Percentiles rank a stretch among this genome's conserved stretches.
phyloP scores from a whole-genome alignment of 441 rosid species.

The Arabidopsis lyrata region DNA sequence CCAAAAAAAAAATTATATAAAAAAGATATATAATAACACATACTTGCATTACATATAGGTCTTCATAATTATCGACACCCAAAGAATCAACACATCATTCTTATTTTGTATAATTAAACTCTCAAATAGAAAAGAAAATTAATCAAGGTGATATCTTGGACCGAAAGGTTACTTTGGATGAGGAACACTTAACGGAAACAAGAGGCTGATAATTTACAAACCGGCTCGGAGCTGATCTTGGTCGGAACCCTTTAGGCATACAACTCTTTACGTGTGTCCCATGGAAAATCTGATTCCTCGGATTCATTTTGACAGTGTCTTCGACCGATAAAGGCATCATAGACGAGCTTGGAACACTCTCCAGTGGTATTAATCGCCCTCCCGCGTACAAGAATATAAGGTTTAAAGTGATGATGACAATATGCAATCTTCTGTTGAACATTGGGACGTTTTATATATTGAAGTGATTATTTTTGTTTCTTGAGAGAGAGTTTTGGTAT shows the following conservation, averaged over 20 bases:
- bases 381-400: slow-evolving; percentile 42
- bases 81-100: slow-evolving; percentile 37
- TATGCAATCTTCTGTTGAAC: slow-evolving; percentile 24
- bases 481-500: slow-evolving; percentile 25
- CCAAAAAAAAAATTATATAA: background rate
- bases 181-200: slow-evolving; percentile 50
- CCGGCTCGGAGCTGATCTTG: slow-evolving; percentile 87
- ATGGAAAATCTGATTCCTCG: slow-evolving; percentile 48
- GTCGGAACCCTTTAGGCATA: slow-evolving; percentile 76
- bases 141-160: slow-evolving; percentile 38
- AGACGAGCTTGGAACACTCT: slow-evolving; percentile 69
- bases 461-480: background rate
- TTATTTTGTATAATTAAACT: slow-evolving; percentile 21
- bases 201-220: slow-evolving; percentile 71
- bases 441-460: slow-evolving; percentile 28
- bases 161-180: slow-evolving; percentile 17
- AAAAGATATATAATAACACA: background rate
- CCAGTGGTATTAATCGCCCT: slow-evolving; percentile 56
- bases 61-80: slow-evolving; percentile 13
- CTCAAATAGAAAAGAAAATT: background rate
- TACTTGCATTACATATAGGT: slow-evolving; percentile 8
- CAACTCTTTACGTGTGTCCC: slow-evolving; percentile 61
- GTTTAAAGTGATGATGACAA: slow-evolving; percentile 32
- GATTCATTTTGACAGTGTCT: slow-evolving; percentile 52
- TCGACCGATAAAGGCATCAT: slow-evolving; percentile 52